These are phyloP conservation scores for Lentinula guzmanii DNA, from an alignment of 768 basidiomycete genomes.

Conservation along the genomic window DNA sequence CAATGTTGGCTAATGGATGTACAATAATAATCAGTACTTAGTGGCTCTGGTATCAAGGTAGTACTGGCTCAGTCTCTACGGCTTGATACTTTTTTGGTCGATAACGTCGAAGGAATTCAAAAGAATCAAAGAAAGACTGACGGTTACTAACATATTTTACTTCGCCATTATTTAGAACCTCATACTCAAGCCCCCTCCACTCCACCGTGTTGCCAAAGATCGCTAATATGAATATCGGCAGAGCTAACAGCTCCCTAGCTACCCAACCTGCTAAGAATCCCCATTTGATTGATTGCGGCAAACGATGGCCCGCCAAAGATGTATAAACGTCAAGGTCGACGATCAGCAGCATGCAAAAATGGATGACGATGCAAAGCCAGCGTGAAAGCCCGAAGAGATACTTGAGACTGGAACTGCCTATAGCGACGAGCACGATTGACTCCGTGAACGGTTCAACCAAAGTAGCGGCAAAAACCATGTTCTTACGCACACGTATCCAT, in stretches of 20 bases:
- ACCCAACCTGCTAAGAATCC: slow-evolving; percentile 76
- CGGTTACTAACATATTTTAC: slow-evolving; percentile 29
- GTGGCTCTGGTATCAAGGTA: not conserved
- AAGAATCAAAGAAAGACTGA: slow-evolving; percentile 16
- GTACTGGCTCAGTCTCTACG: slow-evolving; percentile 15
- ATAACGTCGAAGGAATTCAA: slow-evolving; percentile 15
- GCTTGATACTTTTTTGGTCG: slow-evolving; percentile 27
- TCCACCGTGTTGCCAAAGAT: slow-evolving; percentile 75
- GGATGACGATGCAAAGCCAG: slow-evolving; percentile 51
- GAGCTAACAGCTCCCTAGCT: slow-evolving; percentile 70
- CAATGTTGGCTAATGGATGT: not conserved
- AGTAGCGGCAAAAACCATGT: slow-evolving; percentile 86
- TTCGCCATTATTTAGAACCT: slow-evolving; percentile 69
- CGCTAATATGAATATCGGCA: slow-evolving; percentile 85
- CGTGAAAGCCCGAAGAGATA: slow-evolving; percentile 44
- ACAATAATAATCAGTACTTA: not conserved
- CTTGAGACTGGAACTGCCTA: slow-evolving; percentile 52
- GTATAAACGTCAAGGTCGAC: slow-evolving; percentile 82
- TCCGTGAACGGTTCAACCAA: slow-evolving; percentile 92
- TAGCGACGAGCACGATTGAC: slow-evolving; percentile 61
- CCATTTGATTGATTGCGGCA: slow-evolving; percentile 41
- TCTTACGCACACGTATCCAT: slow-evolving; percentile 96
- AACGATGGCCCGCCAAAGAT: slow-evolving; percentile 63
- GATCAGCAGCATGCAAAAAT: slow-evolving; percentile 64
- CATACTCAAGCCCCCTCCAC: slow-evolving; percentile 85